Evolutionary conservation across 768 basidiomycete genomes (phyloP).

Genomic region (Dentipellis sp.): DNA sequence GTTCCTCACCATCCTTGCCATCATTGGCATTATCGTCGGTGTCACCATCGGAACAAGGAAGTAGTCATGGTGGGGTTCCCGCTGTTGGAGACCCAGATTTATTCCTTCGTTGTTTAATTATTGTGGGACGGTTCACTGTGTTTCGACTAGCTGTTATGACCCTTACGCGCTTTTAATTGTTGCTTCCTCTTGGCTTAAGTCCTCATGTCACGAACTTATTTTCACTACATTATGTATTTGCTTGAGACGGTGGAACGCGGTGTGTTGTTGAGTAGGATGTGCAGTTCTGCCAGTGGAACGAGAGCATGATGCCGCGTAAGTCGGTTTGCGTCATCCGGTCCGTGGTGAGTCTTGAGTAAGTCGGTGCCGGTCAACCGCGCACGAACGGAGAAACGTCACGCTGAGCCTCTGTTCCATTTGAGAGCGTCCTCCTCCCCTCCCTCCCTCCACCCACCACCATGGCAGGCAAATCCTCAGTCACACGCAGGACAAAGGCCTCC

Average conservation of each 20-base stretch:
- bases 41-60: slow-evolving; percentile 23
- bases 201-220: background rate
- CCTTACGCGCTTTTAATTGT: background rate
- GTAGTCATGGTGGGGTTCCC: background rate
- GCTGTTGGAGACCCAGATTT: background rate
- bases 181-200: background rate
- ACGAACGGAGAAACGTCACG: background rate
- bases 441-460: background rate
- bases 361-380: background rate
- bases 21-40: slow-evolving; percentile 53
- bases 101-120: background rate
- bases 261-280: too few species aligned
- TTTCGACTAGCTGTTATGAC: background rate
- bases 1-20: slow-evolving; percentile 40
- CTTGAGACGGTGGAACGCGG: too few species aligned
- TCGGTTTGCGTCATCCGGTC: too few species aligned
- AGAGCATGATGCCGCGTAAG: too few species aligned
- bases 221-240: too few species aligned
- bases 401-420: background rate
- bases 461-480: slow-evolving; percentile 12
- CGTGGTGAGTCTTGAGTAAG: background rate
- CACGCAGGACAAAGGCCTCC: slow-evolving; percentile 38
- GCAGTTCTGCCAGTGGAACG: too few species aligned
- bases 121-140: background rate
- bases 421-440: background rate